Evolutionary conservation across 768 basidiomycete genomes (phyloP).

Genomic region (Lentinula edodes): DNA sequence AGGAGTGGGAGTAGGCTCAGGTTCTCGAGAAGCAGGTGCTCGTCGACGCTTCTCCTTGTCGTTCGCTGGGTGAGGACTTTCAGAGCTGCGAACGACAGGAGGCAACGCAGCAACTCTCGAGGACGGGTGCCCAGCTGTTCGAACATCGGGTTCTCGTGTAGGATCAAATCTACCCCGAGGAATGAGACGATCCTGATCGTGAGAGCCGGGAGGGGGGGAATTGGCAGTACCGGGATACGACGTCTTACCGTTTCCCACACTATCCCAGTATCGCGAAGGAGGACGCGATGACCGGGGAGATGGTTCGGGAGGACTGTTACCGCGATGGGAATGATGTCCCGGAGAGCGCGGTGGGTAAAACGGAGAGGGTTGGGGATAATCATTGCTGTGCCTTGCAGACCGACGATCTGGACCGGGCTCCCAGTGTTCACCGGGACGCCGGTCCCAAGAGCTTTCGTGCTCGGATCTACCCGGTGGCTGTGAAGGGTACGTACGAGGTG

Average conservation of each 20-base stretch:
- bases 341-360: slow-evolving; percentile 41
- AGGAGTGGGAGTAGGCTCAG: neutral
- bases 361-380: slow-evolving; percentile 26
- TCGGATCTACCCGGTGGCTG: slow-evolving; percentile 49
- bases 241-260: slow-evolving; percentile 33
- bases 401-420: slow-evolving; percentile 49
- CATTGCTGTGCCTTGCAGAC: slow-evolving; percentile 35
- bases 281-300: slow-evolving; percentile 56
- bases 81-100: slow-evolving; percentile 40
- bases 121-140: slow-evolving; percentile 14
- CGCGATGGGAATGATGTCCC: slow-evolving; percentile 25
- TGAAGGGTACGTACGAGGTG: slow-evolving; percentile 49
- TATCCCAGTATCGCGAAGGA: slow-evolving; percentile 53
- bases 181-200: slow-evolving; percentile 60
- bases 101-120: slow-evolving; percentile 20
- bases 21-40: slow-evolving; percentile 11
- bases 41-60: slow-evolving; percentile 1
- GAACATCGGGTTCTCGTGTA: slow-evolving; percentile 35
- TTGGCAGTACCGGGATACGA: slow-evolving; percentile 26
- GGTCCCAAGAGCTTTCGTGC: slow-evolving; percentile 55
- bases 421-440: slow-evolving; percentile 42
- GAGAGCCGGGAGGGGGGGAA: slow-evolving; percentile 22
- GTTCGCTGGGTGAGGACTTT: slow-evolving; percentile 48
- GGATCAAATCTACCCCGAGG: slow-evolving; percentile 44
- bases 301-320: slow-evolving; percentile 50